phyloP scores from a whole-genome alignment of 2,329 filamentous ascomycete genomes.

The Tolypocladium sp. region DNA sequence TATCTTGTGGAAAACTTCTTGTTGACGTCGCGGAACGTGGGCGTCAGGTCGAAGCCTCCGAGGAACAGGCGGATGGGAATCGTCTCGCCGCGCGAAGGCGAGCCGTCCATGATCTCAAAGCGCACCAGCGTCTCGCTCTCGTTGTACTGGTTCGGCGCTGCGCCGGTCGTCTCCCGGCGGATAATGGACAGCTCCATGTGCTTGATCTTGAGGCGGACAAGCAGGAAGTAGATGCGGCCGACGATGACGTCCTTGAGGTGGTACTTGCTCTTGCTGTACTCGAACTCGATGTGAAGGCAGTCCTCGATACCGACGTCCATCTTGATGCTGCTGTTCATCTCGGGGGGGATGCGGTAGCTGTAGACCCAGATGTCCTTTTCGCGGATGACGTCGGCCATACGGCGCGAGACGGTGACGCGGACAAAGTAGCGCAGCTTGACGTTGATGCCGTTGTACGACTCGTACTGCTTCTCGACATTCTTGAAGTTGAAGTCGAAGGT shows the following conservation, averaged over 20 bases:
- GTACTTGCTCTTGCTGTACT: slow-evolving; percentile 99
- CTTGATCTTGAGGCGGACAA: slow-evolving; percentile 97
- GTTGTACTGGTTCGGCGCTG: slow-evolving; percentile 97
- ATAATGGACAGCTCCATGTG: slow-evolving; percentile 99
- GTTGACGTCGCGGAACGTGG: slow-evolving; percentile 98
- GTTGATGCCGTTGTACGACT: slow-evolving; percentile 99
- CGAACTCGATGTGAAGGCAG: slow-evolving; percentile 97
- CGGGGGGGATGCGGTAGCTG: slow-evolving; percentile 92
- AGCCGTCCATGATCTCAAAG: slow-evolving; percentile 99
- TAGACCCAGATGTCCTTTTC: slow-evolving; percentile 99
- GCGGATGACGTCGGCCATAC: slow-evolving; percentile 96
- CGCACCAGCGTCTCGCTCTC: slow-evolving; percentile 96
- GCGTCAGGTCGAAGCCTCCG: slow-evolving; percentile 92
- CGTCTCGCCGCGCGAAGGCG: slow-evolving; percentile 87
- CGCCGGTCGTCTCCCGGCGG: slow-evolving; percentile 88
- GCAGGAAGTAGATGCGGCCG: slow-evolving; percentile 93
- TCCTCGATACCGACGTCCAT: slow-evolving; percentile 99
- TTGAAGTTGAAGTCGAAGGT: slow-evolving; percentile 99
- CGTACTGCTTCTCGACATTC: slow-evolving; percentile 99
- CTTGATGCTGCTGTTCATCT: slow-evolving; percentile 98
- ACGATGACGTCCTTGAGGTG: slow-evolving; percentile 99
- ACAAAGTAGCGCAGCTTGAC: slow-evolving; percentile 98
- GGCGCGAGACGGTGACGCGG: slow-evolving; percentile 87
- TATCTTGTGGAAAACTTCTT: slow-evolving; percentile 99
- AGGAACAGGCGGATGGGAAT: slow-evolving; percentile 96